These are phyloP conservation scores for Neonectria ditissima DNA, from an alignment of 2,329 filamentous ascomycete species.

Conservation along the genomic window DNA sequence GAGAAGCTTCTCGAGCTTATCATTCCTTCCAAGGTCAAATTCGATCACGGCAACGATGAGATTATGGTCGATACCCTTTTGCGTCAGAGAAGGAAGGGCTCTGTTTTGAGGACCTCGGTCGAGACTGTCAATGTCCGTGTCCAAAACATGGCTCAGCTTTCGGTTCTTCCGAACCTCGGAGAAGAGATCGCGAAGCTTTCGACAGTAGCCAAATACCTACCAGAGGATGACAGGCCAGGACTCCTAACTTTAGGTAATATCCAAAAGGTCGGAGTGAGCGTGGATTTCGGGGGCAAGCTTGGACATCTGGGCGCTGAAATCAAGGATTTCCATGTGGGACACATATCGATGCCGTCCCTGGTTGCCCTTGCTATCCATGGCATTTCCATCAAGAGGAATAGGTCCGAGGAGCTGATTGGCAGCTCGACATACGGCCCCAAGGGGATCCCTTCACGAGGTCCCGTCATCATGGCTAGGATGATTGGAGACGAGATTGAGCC, in stretches of 20 bases:
- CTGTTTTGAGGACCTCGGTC: constrained; percentile 79
- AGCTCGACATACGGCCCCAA: constrained; percentile 52
- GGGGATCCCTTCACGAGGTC: constrained; percentile 43
- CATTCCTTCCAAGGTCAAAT: constrained; percentile 91
- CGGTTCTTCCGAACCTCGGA: constrained; percentile 75
- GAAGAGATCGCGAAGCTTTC: constrained; percentile 86
- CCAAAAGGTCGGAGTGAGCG: constrained; percentile 69
- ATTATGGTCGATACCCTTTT: constrained; percentile 94
- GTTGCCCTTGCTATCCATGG: constrained; percentile 80
- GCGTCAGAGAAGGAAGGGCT: constrained; percentile 86
- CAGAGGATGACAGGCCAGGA: constrained; percentile 93
- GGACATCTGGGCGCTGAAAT: constrained; percentile 72
- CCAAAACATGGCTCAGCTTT: constrained; percentile 72
- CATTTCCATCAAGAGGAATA: constrained; percentile 72
- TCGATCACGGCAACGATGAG: constrained; percentile 86
- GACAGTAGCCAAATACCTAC: constrained; percentile 92
- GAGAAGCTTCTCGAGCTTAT: constrained; percentile 86
- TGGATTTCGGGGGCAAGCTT: constrained; percentile 76
- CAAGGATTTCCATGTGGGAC: constrained; percentile 75
- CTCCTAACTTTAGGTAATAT: constrained; percentile 80
- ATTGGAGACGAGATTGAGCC: constrained; percentile 96
- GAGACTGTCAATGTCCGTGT: constrained; percentile 73
- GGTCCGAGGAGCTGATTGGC: constrained; percentile 77
- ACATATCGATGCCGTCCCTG: constrained; percentile 87
- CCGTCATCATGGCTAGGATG: constrained; percentile 86